Base-by-base conservation (phyloP, 192 early-diverging fungal species). In the Coemansia aciculifera region DNA sequence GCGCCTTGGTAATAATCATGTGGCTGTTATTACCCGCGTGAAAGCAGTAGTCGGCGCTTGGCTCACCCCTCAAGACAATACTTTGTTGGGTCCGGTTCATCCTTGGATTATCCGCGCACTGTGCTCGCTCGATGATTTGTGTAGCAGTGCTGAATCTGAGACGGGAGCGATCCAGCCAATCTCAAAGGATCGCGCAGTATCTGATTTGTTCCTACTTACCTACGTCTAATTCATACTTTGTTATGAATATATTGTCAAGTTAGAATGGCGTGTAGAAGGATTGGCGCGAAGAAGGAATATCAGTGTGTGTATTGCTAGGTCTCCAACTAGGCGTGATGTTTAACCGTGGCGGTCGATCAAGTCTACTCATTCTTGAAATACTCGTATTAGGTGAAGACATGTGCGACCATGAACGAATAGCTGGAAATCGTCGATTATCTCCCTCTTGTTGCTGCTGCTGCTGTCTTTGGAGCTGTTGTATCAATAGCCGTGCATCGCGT, bases 61-160 rank as follows among this genome's bases (percentile, higher is more conserved):
- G 74, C 60, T 72, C 10, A 49, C 19, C 62, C 66, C n/a, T 17
- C 10, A 27, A 23, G 34, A 31, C 0, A 59, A 61, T 5, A 42
- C 6, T 6, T 23, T 7, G 19, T 19, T 73, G 48, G 66, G 67
- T 39, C 71, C 74, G 7, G 42, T 76, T 44, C 79, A 81, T 29
- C 79, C 79, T 15, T 81, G 79, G 79, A 62, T 81, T 49, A 34
- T 34, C 5, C 66, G 79, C 10, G 27, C 79, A 5, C 63, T 81
- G 7, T 34, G 56, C 9, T 34, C 48, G 52, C 64, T 81, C 8
- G 15, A 51, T 1, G 67, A 62, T 19, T 13, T 66, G 64, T 59
- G 57, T 24, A 8, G 0, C 0, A 31, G n/a, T 42, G 62, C 69
- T 6, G 17, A 36, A 36, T 36, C 34, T 36, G 34, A 38, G 34